Percentiles rank a stretch among this genome's conserved stretches.
Conservation (phyloP, 176 grass and related monocot species). For the Musa itinerans region DNA sequence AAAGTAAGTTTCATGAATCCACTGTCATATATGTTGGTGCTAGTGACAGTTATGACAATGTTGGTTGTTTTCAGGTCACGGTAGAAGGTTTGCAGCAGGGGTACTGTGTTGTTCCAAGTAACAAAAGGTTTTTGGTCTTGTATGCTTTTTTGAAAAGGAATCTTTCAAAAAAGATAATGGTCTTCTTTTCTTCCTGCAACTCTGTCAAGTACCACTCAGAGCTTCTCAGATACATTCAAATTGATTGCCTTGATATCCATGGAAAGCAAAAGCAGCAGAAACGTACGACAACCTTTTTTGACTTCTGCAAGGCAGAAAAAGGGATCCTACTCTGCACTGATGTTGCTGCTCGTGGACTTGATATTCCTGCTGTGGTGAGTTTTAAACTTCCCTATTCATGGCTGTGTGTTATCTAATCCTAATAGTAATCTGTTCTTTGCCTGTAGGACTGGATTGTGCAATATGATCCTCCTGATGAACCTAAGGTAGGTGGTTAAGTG, state of each 20-base stretch:
- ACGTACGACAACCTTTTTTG: slow-evolving; percentile 82
- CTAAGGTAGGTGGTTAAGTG: slow-evolving; percentile 44
- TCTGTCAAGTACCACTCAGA: slow-evolving; percentile 90
- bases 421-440: slow-evolving; percentile 21
- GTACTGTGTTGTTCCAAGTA: slow-evolving; percentile 78
- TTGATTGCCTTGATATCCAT: slow-evolving; percentile 87
- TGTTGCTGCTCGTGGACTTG: slow-evolving; percentile 91
- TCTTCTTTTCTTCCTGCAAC: slow-evolving; percentile 98
- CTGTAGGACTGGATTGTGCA: slow-evolving; percentile 90
- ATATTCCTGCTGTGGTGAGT: slow-evolving; percentile 91
- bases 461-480: slow-evolving; percentile 95
- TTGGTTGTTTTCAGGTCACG: slow-evolving; percentile 41
- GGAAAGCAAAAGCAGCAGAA: slow-evolving; percentile 98
- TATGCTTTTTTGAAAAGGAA: slow-evolving; percentile 94
- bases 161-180: slow-evolving; percentile 80
- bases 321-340: slow-evolving; percentile 92
- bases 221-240: slow-evolving; percentile 71
- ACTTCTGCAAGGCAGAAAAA: slow-evolving; percentile 86
- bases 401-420: neutral
- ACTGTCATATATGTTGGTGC: neutral
- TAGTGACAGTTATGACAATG: neutral
- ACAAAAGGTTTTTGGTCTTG: slow-evolving; percentile 72
- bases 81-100: slow-evolving; percentile 93
- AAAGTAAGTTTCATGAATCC: slow-evolving; percentile 42
- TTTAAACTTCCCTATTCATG: slow-evolving; percentile 13